These are phyloP conservation scores for Russula earlei DNA, from an alignment of 768 basidiomycete genomes.

Conservation along the genomic window DNA sequence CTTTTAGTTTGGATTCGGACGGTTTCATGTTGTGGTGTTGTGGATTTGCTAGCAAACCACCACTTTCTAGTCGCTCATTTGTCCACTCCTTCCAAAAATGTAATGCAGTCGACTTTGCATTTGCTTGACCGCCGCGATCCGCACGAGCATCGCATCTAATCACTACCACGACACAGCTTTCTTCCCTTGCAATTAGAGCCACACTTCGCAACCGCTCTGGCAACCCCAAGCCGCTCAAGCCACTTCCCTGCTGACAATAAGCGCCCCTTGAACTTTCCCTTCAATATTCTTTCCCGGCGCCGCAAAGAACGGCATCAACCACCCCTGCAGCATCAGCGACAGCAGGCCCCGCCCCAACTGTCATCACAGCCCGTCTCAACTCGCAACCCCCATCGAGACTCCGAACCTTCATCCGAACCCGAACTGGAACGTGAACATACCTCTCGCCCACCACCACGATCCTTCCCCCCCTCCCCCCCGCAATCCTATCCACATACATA, in stretches of 20 bases:
- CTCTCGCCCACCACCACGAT: not conserved
- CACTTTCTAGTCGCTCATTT: conserved; percentile 8
- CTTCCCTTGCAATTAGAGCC: not conserved
- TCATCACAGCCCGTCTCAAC: not conserved
- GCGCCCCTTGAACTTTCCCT: not conserved
- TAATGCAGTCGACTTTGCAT: not conserved
- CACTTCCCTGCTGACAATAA: not conserved
- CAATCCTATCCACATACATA: not conserved
- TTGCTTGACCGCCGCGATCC: no score
- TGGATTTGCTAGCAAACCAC: not conserved
- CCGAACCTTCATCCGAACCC: not conserved
- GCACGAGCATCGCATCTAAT: conserved; percentile 1
- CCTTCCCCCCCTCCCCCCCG: no score
- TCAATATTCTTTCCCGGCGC: not conserved
- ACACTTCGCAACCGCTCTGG: not conserved
- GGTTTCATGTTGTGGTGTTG: no score
- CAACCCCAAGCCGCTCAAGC: not conserved
- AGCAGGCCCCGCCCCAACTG: not conserved
- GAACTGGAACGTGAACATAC: conserved; percentile 1
- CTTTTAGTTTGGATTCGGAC: no score
- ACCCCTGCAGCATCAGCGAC: not conserved
- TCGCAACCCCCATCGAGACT: not conserved
- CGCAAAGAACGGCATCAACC: conserved; percentile 1
- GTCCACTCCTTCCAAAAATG: conserved; percentile 8
- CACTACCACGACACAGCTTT: no score